Base-by-base conservation (phyloP, 139 green algal species). In the Prasinococcaceae sp. region DNA sequence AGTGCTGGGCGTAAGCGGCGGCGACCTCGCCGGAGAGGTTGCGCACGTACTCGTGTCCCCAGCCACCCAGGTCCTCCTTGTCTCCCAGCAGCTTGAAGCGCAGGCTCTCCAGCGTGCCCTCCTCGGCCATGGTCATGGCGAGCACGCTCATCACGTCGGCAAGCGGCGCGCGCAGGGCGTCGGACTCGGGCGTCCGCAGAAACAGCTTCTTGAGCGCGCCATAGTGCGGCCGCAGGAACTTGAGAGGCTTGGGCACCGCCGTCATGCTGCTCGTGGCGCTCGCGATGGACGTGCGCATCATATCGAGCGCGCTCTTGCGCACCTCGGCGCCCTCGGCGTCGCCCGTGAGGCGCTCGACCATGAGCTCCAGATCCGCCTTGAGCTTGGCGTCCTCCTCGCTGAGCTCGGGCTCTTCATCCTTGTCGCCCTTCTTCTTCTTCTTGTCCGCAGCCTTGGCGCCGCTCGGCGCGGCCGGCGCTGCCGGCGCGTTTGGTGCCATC, bases 41-140 rank as follows among this genome's bases (percentile, higher is more conserved):
- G 58, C 64, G 69, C 42, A 94, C 64, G 69, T 97, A 97, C 57
- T 99, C 92, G 54, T 99, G 89, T 3, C 92, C 92, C 92, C 92
- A 98, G 2, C 62, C 56, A 4, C 55, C 71, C 0, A 89, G 57
- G 19, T 83, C 64, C 6, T 63, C 63, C 6, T 47, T 30, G 22
- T 66, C 72, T 32, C 72, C 67, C 38, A 78, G 48, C 28, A 94
- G 74, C 38, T 79, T 66, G 68, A 80, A 99, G 12, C 82, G 77
- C 32, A 99, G 73, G 29, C 73, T 80, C 39, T 93, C 79, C 0
- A 84, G 70, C 24, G 24, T 56, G 4, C 63, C 73, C 16, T 80
- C 78, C 51, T 85, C 74, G 4, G 67, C 76, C 20, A 79, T 75
- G 2, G 87, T 96, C 70, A 93, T 95, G 12, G 81, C 82, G 23